phyloP scores from a whole-genome alignment of 352 stramenopile species.

The Pythium biforme region DNA sequence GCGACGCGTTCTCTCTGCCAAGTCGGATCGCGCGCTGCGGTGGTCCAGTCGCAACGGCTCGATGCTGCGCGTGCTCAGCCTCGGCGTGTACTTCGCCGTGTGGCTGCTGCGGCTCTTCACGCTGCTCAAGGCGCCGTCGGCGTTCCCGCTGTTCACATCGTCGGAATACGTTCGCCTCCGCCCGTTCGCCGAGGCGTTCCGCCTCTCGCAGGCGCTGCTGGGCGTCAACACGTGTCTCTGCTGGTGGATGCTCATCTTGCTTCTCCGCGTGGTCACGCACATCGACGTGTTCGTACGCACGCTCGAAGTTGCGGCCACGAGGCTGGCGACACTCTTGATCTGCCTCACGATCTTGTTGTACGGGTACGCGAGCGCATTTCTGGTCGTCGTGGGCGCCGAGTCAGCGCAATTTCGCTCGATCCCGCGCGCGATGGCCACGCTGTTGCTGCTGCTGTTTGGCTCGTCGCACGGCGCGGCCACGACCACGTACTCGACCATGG shows the following conservation, averaged over 20 bases:
- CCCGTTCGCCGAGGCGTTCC: constrained; percentile 38
- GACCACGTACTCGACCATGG: constrained; percentile 25
- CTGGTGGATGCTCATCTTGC: constrained; percentile 43
- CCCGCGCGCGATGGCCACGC: constrained; percentile 29
- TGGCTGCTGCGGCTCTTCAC: constrained; percentile 46
- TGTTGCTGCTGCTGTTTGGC: constrained; percentile 40
- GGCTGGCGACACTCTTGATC: constrained; percentile 38
- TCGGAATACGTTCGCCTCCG: constrained; percentile 37
- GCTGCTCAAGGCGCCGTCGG: constrained; percentile 35
- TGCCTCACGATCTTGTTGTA: constrained; percentile 37
- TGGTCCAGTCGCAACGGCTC: constrained; percentile 35
- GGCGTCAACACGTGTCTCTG: constrained; percentile 40
- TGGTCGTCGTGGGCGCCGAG: constrained; percentile 37
- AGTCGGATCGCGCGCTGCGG: constrained; percentile 19
- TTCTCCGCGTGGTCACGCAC: constrained; percentile 37
- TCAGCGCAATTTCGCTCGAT: constrained; percentile 39
- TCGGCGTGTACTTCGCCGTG: constrained; percentile 38
- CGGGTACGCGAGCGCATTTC: constrained; percentile 47
- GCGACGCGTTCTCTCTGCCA: neutral
- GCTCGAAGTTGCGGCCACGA: constrained; percentile 27
- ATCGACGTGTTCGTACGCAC: constrained; percentile 46
- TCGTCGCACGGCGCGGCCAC: constrained; percentile 16
- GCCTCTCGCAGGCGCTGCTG: constrained; percentile 36
- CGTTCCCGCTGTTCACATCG: constrained; percentile 30
- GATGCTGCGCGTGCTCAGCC: constrained; percentile 29